phyloP scores from a whole-genome alignment of 129 eudicot genomes.

The Flaveria robusta region DNA sequence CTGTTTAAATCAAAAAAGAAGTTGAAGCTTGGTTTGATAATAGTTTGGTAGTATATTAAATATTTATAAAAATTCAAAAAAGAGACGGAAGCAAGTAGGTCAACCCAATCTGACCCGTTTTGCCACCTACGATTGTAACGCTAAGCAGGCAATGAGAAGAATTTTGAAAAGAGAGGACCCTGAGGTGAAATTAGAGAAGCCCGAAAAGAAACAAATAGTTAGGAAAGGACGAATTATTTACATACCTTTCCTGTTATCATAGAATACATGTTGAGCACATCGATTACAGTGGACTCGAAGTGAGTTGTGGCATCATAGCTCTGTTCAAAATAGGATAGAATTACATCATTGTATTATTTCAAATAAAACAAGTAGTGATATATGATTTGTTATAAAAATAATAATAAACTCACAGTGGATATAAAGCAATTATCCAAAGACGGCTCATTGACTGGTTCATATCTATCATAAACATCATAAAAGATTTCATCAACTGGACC shows the following conservation, averaged over 20 bases:
- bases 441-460: slow-evolving; percentile 86
- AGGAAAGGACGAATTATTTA: background rate
- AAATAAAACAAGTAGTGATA: background rate
- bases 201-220: background rate
- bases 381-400: background rate
- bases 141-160: background rate
- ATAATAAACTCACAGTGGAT: slow-evolving; percentile 53
- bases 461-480: slow-evolving; percentile 83
- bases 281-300: slow-evolving; percentile 92
- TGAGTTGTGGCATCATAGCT: slow-evolving; percentile 98
- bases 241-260: slow-evolving; percentile 93
- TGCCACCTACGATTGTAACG: background rate
- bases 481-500: slow-evolving; percentile 96
- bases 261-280: slow-evolving; percentile 93
- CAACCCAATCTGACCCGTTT: background rate
- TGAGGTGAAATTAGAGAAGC: background rate
- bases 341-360: slow-evolving; percentile 10
- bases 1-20: background rate
- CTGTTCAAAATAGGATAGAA: slow-evolving; percentile 41
- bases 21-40: background rate
- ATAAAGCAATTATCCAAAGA: slow-evolving; percentile 87
- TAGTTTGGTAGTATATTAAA: background rate
- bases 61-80: background rate
- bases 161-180: background rate
- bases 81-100: background rate